Percentiles rank a stretch among this genome's conserved stretches.
phyloP scores from a whole-genome alignment of 495 filamentous ascomycete genomes.

The Penicillium argentinense region DNA sequence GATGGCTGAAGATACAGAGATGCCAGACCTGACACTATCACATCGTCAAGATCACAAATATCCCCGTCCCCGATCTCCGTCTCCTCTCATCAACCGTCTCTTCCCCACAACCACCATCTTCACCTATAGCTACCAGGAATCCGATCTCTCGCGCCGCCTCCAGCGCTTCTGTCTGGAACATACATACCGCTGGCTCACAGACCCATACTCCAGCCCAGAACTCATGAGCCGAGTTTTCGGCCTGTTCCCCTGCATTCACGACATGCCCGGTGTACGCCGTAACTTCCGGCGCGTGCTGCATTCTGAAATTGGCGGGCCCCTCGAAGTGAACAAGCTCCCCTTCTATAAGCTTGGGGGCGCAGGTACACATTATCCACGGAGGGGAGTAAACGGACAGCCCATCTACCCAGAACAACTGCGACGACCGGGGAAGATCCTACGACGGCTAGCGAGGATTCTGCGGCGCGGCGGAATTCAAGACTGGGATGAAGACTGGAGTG shows the following conservation, averaged over 20 bases:
- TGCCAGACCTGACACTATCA: background rate
- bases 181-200: conserved; percentile 58
- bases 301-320: conserved; percentile 21
- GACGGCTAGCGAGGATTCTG: conserved; percentile 20
- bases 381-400: conserved; percentile 10
- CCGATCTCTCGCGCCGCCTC: conserved; percentile 67
- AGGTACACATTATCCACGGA: conserved; percentile 53
- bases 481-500: conserved; percentile 34
- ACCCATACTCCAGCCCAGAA: conserved; percentile 49
- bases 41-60: background rate
- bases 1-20: background rate
- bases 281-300: conserved; percentile 37
- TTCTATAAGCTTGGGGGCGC: conserved; percentile 68
- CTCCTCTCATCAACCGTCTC: conserved; percentile 26
- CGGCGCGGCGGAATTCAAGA: conserved; percentile 24
- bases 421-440: conserved; percentile 20
- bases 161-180: conserved; percentile 66
- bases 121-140: conserved; percentile 55
- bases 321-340: conserved; percentile 59
- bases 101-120: conserved; percentile 27
- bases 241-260: conserved; percentile 62
- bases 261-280: conserved; percentile 47
- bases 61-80: conserved; percentile 12
- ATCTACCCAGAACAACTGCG: conserved; percentile 24
- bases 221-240: conserved; percentile 62